Base-by-base conservation (phyloP, 371 early-diverging fungal species). In the Saksenaea vasiformis region DNA sequence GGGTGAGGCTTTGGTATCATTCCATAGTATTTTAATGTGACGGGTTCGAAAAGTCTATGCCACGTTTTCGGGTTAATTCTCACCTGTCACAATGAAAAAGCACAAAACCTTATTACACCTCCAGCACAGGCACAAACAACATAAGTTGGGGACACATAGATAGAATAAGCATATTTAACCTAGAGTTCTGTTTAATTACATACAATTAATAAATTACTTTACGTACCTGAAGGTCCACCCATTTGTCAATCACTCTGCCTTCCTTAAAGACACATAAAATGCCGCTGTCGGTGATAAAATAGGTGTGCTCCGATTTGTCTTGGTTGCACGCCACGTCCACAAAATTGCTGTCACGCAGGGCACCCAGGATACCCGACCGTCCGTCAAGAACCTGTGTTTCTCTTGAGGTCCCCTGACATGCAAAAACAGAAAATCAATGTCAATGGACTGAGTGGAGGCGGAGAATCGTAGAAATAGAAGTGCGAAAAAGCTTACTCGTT, bases 1-100 rank as follows among this genome's bases (percentile, higher is more conserved):
- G 92, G 87, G 59, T 89, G 86, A 3, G 92, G 92, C 63, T 86
- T 87, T 13, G 92, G 91, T 14, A 93, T 73, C 15, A 90, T 90
- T 9, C 82, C 86, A 17, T 86, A 71, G 69, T 91, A 91, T 38
- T 89, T 81, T 53, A 92, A 72, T 5, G 90, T 90, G 11, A 63
- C 74, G 61, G 80, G 86, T 59, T 91, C 90, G 71, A 93, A 93
- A 1, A 94, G 61, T 53, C 92, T 91, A 60, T 58, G 22, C 26
- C 14, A 65, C 41, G 60, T 47, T 37, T 27, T 19, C 28, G 43
- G 51, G 7, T 43, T 17, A 39, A 47, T 22, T 28, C n/a, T 27
- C 58, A 62, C 24, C 17, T 53, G 31, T 27, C 36, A 22, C 22
- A 22, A 7, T 13, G 41, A 5, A 58, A 39, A 41, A 27, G 37